Evolutionary conservation across 2,329 filamentous ascomycete genomes (phyloP).

Genomic region (Fonsecaea nubica): DNA sequence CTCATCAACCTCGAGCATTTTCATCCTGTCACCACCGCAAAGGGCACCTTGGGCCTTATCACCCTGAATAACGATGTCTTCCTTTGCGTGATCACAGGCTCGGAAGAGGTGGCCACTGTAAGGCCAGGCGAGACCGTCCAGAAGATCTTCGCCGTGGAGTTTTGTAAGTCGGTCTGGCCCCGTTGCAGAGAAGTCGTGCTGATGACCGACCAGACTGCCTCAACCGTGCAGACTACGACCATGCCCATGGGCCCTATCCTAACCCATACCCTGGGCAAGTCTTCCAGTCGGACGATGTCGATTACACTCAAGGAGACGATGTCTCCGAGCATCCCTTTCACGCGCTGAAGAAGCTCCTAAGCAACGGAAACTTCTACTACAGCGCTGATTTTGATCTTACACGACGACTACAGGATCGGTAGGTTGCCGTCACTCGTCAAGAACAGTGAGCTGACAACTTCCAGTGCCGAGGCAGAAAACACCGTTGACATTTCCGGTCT

Average conservation of each 20-base stretch:
- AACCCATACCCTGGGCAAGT: conserved; percentile 63
- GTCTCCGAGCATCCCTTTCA: conserved; percentile 85
- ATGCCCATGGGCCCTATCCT: conserved; percentile 64
- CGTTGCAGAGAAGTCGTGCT: conserved; percentile 20
- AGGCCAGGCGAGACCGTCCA: conserved; percentile 88
- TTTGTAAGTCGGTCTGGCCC: conserved; percentile 56
- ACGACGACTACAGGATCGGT: conserved; percentile 88
- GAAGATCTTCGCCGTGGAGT: conserved; percentile 84
- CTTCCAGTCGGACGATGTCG: conserved; percentile 61
- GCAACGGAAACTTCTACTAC: conserved; percentile 96
- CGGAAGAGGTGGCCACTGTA: conserved; percentile 78
- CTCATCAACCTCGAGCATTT: conserved; percentile 76
- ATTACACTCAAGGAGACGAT: conserved; percentile 69
- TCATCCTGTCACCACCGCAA: conserved; percentile 75
- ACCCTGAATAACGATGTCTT: conserved; percentile 85
- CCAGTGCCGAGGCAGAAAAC: conserved; percentile 73
- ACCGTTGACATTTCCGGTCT: conserved; percentile 91
- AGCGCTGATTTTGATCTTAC: conserved; percentile 98
- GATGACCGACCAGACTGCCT: conserved; percentile 71
- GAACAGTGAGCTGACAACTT: conserved; percentile 35
- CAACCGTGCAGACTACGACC: conserved; percentile 84
- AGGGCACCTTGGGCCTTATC: conserved; percentile 87
- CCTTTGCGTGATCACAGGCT: conserved; percentile 83
- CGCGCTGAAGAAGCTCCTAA: conserved; percentile 87
- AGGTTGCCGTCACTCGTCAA: conserved; percentile 37